Percentiles rank a stretch among this genome's conserved stretches.
Evolutionary conservation across 2,329 filamentous ascomycete species (phyloP).

Genomic region (Fusarium papillatum): DNA sequence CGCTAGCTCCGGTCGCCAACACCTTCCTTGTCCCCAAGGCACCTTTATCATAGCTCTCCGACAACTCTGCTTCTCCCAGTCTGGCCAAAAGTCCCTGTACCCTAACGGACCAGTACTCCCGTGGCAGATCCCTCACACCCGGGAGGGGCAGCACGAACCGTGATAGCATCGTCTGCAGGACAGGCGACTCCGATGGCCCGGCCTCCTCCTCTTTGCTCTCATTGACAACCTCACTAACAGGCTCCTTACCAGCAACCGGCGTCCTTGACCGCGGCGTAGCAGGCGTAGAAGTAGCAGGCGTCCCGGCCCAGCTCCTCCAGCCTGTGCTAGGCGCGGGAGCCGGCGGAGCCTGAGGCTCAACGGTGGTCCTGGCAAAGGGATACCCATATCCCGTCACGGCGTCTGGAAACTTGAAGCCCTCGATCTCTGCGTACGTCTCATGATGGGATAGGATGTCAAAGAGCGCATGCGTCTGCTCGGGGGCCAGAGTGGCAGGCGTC

Average conservation of each 20-base stretch:
- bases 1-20: slow-evolving; percentile 78
- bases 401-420: slow-evolving; percentile 75
- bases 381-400: slow-evolving; percentile 78
- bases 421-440: slow-evolving; percentile 76
- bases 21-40: slow-evolving; percentile 81
- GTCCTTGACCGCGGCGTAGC: slow-evolving; percentile 46
- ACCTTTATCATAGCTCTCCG: slow-evolving; percentile 87
- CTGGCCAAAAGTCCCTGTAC: slow-evolving; percentile 71
- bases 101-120: slow-evolving; percentile 75
- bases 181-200: slow-evolving; percentile 66
- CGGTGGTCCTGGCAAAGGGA: slow-evolving; percentile 66
- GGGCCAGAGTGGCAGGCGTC: slow-evolving; percentile 44
- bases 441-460: slow-evolving; percentile 72
- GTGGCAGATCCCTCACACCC: slow-evolving; percentile 72
- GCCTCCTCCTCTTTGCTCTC: slow-evolving; percentile 39
- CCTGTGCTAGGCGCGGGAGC: slow-evolving; percentile 19
- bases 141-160: slow-evolving; percentile 76
- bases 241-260: slow-evolving; percentile 33
- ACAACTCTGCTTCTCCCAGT: slow-evolving; percentile 77
- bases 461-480: slow-evolving; percentile 64
- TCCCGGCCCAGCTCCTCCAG: slow-evolving; percentile 38
- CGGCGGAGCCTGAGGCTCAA: slow-evolving; percentile 24
- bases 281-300: slow-evolving; percentile 41
- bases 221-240: slow-evolving; percentile 6
- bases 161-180: slow-evolving; percentile 77